Conservation (phyloP, 2,329 filamentous ascomycete genomes). For the Pyrenochaeta sp. region DNA sequence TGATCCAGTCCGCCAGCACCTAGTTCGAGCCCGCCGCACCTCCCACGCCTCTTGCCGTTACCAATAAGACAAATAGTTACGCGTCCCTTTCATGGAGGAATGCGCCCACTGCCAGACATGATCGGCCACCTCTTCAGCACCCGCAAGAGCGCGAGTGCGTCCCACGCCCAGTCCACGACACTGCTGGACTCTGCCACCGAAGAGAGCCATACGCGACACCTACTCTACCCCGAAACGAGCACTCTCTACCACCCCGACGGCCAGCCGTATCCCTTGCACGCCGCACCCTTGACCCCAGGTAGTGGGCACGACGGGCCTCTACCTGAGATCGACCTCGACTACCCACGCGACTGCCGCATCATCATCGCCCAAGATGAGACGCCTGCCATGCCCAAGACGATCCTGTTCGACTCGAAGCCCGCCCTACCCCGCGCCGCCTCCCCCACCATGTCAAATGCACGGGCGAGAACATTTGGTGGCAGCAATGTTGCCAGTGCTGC, state of each 20-base stretch:
- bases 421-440: conserved; percentile 42
- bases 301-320: conserved; percentile 48
- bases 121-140: conserved; percentile 52
- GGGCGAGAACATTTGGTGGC: conserved; percentile 36
- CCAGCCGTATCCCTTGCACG: conserved; percentile 47
- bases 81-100: conserved; percentile 17
- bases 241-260: conserved; percentile 47
- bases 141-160: conserved; percentile 40
- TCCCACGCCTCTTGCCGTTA: conserved; percentile 14
- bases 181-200: conserved; percentile 50
- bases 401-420: conserved; percentile 55
- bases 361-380: conserved; percentile 55
- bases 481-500: conserved; percentile 17
- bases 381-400: conserved; percentile 43
- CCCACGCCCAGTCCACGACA: conserved; percentile 35
- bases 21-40: conserved; percentile 31
- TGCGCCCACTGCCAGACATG: conserved; percentile 44
- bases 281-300: conserved; percentile 37
- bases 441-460: conserved; percentile 31
- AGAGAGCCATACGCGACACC: conserved; percentile 51
- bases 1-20: conserved; percentile 26
- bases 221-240: conserved; percentile 52
- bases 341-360: conserved; percentile 52
- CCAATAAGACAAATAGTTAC: conserved; percentile 21
- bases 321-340: conserved; percentile 53